phyloP scores from a whole-genome alignment of 768 basidiomycete species.

The Amanita exitialis region DNA sequence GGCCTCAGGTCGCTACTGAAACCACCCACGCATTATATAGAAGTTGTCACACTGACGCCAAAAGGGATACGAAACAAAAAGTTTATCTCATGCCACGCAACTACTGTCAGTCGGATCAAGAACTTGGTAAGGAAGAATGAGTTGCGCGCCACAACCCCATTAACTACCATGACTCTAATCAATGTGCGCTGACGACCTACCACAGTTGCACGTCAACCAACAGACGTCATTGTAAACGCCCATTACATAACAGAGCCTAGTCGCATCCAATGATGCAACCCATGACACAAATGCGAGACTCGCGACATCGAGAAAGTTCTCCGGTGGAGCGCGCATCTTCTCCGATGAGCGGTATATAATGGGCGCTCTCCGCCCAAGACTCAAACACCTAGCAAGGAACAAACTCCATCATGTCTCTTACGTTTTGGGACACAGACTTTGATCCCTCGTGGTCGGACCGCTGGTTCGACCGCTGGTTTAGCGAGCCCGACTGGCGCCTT shows the following conservation, averaged over 20 bases:
- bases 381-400: background rate
- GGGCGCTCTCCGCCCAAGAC: background rate
- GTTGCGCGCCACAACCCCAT: no score
- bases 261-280: background rate
- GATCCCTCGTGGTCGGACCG: background rate
- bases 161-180: no score
- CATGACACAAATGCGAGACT: conserved; percentile 2
- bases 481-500: background rate
- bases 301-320: background rate
- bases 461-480: background rate
- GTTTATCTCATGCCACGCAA: no score
- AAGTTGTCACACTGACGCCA: no score
- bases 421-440: conserved; percentile 2
- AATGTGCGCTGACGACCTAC: no score
- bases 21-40: no score
- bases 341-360: background rate
- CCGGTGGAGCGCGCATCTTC: background rate
- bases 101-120: no score
- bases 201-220: no score
- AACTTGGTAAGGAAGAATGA: no score
- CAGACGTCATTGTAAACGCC: no score
- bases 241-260: background rate
- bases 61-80: no score
- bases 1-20: no score
- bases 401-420: background rate